These are phyloP conservation scores for Hypoxylon lienhwacheense DNA, from an alignment of 495 filamentous ascomycete genomes.

Conservation along the genomic window DNA sequence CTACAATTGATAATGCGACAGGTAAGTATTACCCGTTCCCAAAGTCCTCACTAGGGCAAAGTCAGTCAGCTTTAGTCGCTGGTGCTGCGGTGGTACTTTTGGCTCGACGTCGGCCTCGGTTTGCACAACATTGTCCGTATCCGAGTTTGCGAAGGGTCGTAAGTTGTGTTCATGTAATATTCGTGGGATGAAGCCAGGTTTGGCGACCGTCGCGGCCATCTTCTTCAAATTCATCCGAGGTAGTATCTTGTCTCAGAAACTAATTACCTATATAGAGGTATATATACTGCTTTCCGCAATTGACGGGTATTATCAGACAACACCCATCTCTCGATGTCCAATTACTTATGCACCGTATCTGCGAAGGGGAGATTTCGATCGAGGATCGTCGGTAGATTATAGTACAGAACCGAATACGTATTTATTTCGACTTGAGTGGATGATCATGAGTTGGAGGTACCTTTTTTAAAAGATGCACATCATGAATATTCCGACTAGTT, in stretches of 20 bases:
- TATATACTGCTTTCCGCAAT: constrained; percentile 23
- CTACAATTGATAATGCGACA: background rate
- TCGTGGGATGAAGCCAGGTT: constrained; percentile 31
- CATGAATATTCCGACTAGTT: constrained; percentile 5
- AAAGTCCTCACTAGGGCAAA: constrained; percentile 87
- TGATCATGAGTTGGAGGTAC: too few species aligned
- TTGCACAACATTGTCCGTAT: constrained; percentile 14
- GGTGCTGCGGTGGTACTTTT: constrained; percentile 39
- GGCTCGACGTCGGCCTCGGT: constrained; percentile 26
- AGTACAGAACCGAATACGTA: too few species aligned
- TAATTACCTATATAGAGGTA: too few species aligned
- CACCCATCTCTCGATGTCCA: constrained; percentile 23
- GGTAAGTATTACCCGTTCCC: constrained; percentile 69
- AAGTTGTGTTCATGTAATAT: constrained; percentile 30
- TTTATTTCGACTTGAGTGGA: too few species aligned
- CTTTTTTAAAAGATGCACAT: constrained; percentile 15
- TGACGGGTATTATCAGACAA: constrained; percentile 17
- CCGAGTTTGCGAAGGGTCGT: constrained; percentile 7
- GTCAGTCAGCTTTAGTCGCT: constrained; percentile 60
- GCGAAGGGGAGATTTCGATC: constrained; percentile 3
- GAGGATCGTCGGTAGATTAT: background rate
- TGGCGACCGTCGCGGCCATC: constrained; percentile 39
- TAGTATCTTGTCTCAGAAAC: too few species aligned
- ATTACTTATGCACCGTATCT: background rate
- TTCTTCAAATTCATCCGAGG: constrained; percentile 34